These are phyloP conservation scores for Stephania cephalantha DNA, from an alignment of 164 flowering plant genomes.

Conservation along the genomic window DNA sequence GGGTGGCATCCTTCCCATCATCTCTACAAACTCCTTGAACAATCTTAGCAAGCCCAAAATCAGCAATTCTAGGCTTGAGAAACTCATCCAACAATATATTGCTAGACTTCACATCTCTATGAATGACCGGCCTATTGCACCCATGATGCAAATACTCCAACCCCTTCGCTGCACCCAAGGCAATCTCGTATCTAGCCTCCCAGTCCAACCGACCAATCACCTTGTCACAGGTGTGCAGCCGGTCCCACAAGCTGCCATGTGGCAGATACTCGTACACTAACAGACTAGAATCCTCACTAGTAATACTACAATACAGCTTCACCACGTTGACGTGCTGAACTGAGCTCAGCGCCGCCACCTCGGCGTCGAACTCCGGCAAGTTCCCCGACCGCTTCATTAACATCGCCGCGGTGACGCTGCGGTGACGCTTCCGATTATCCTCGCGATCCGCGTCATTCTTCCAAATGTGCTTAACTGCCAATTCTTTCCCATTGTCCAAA, in stretches of 20 bases:
- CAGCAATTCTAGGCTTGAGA: slow-evolving; percentile 70
- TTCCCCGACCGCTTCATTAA: slow-evolving; percentile 18
- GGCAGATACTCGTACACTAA: slow-evolving; percentile 73
- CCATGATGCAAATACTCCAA: slow-evolving; percentile 77
- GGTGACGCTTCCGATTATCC: neutral
- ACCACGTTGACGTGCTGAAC: slow-evolving; percentile 77
- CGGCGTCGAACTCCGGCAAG: slow-evolving; percentile 57
- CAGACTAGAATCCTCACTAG: slow-evolving; percentile 59
- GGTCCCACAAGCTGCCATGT: slow-evolving; percentile 77
- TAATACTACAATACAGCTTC: slow-evolving; percentile 66
- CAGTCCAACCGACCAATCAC: slow-evolving; percentile 35
- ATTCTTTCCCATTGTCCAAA: slow-evolving; percentile 28
- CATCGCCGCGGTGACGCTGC: slow-evolving; percentile 35
- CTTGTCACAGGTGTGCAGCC: slow-evolving; percentile 40
- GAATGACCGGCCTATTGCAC: slow-evolving; percentile 50
- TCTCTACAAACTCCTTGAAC: slow-evolving; percentile 24
- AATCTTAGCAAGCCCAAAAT: slow-evolving; percentile 75
- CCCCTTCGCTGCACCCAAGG: slow-evolving; percentile 69
- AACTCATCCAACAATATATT: slow-evolving; percentile 70
- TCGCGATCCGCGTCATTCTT: slow-evolving; percentile 13
- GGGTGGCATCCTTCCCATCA: slow-evolving; percentile 26
- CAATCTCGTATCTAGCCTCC: slow-evolving; percentile 56
- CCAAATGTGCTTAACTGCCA: slow-evolving; percentile 81
- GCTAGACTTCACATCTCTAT: slow-evolving; percentile 78
- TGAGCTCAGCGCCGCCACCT: slow-evolving; percentile 61